Evolutionary conservation across 2,329 filamentous ascomycete genomes (phyloP), one percentile per base, ranked within the genome.

Genomic region (Parastagonospora nodorum): DNA sequence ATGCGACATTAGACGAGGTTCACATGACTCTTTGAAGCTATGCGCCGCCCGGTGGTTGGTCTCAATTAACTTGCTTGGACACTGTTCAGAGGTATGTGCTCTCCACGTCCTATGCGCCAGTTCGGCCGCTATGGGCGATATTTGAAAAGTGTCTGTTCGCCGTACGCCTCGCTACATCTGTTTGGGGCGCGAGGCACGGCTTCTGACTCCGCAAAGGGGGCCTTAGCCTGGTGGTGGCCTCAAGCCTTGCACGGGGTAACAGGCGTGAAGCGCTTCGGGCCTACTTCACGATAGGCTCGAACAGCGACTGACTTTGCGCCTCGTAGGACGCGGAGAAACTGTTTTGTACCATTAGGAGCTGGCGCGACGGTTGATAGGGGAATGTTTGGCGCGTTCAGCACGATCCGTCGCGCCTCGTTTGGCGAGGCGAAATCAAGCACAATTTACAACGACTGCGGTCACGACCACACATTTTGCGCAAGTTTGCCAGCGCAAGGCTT

Each of bases 381-480:
- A 15, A 29, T 8, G 41, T 24, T 35, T 2, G 30, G 28, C 19
- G 19, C 19, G 19, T 24, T 24, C 19, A 24, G 3, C 3, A 24
- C 19, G 19, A 24, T 24, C 19, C 19, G 19, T 24, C 19, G 19
- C 19, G 41, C 19, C 29, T 12, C 14, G 14, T 32, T 35, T 30
- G 14, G 41, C 10, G 28, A 30, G 8, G 14, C 29, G 40, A 19
- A 42, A 32, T 31, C 29, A 15, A 6, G n/a, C 24, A 15, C 32
- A 51, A 43, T 51, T 42, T 45, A 24, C 16, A 38, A 38, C 28
- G 40, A 37, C 27, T 38, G 14, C 42, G 37, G 40, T 31, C 14
- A 15, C 30, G 10, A 27, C 12, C 14, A 7, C 8, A 35, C 10
- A 27, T 37, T 11, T 16, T 37, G 35, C 35, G n/a, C 35, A 15